phyloP scores from a whole-genome alignment of 495 filamentous ascomycete species.

The Aspergillus sparsus region DNA sequence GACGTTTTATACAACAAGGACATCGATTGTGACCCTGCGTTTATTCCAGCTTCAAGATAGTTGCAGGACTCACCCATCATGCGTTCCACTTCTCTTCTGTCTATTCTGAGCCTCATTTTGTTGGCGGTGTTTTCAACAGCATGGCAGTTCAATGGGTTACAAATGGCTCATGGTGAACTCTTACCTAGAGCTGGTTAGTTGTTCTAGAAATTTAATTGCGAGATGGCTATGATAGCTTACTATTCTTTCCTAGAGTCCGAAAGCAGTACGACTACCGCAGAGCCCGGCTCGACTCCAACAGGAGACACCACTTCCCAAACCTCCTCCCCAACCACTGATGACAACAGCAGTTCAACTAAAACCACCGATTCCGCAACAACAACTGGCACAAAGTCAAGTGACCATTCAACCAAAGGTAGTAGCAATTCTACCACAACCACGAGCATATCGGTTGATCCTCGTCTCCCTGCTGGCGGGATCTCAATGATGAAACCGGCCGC shows the following conservation, averaged over 20 bases:
- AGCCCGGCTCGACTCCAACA: conserved; percentile 26
- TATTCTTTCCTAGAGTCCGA: conserved; percentile 16
- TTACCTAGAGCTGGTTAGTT: conserved; percentile 38
- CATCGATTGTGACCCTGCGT: conserved; percentile 5
- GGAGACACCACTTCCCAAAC: conserved; percentile 28
- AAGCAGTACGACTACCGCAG: conserved; percentile 25
- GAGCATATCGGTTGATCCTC: conserved; percentile 56
- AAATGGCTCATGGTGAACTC: conserved; percentile 35
- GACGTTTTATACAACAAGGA: not conserved
- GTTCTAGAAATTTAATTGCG: not conserved
- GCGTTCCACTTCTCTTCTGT: conserved; percentile 36
- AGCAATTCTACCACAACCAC: conserved; percentile 45
- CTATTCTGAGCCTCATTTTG: conserved; percentile 41
- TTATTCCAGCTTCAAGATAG: not conserved
- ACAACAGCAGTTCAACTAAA: not conserved
- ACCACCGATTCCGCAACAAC: conserved; percentile 28
- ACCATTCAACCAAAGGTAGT: conserved; percentile 32
- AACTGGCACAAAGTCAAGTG: conserved; percentile 30
- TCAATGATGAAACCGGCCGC: conserved; percentile 76
- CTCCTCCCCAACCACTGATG: conserved; percentile 19
- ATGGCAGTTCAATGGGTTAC: conserved; percentile 45
- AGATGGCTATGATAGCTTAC: not conserved
- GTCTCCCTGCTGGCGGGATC: conserved; percentile 69
- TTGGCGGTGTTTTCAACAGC: conserved; percentile 50
- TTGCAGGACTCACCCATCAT: conserved; percentile 26